Base-by-base conservation (phyloP, 1,139 yeast genomes). In the Hyphopichia pseudoburtonii region DNA sequence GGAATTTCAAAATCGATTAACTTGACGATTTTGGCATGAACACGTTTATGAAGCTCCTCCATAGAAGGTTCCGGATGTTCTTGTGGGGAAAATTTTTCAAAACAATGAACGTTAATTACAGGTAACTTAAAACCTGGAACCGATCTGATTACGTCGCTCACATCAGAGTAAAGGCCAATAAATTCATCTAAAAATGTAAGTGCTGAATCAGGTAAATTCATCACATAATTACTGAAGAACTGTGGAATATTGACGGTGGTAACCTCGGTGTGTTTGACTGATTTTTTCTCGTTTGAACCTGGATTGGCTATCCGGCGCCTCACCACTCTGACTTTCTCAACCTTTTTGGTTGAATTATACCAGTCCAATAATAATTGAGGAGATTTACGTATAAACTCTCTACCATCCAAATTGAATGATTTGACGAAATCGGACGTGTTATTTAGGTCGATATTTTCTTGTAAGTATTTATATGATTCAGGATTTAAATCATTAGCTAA, bases 191-290 rank as follows among this genome's bases (percentile, higher is more conserved):
- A 66, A 52, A 94, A 94, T n/a, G 84, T 81, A 21, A 92, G 69
- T 0, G 98, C 97, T 30, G 89, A 75, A 54, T 88, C 98, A 2
- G 99, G 99, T 39, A 94, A 71, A 57, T 94, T 94, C 98, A 94
- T 92, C 9, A 89, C 96, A 54, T 80, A 94, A 55, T 90, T 89
- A 30, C 77, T 64, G 46, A 79, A 73, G 47, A 68, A 75, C 23
- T 62, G 62, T 1, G 97, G 97, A 3, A 89, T 68, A 8, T 51
- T 51, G 2, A 62, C 54, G 9, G 45, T 48, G 17, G 65, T 56
- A 2, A 58, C 56, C 31, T 64, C 62, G 17, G 51, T 50, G 32
- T 63, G 59, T 35, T 58, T 65, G 12, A 46, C 43, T 12, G 53
- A 35, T 3, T 38, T 40, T 32, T 44, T 46, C 28, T 49, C 51